phyloP scores from a whole-genome alignment of 2,329 filamentous ascomycete genomes.

The Arthrinium puccinioides region DNA sequence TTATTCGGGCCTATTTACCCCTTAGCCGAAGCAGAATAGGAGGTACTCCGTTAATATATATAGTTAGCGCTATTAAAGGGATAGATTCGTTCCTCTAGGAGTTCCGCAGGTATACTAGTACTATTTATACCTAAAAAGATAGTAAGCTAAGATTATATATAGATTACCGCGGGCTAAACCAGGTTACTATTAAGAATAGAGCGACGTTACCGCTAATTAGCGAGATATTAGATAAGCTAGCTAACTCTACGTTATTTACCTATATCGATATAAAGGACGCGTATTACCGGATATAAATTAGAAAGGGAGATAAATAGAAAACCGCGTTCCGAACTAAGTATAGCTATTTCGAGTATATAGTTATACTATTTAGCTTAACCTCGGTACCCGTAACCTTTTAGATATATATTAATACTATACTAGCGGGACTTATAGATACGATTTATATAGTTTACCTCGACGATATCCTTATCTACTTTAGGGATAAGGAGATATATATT shows the following conservation, averaged over 20 bases:
- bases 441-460: not conserved
- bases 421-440: not conserved
- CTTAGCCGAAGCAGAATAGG: not conserved
- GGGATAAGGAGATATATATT: not conserved
- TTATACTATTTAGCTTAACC: constrained; percentile 9
- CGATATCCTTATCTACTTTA: not conserved
- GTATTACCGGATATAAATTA: constrained; percentile 8
- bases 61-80: not conserved
- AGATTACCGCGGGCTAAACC: too few relatives aligned
- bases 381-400: not conserved
- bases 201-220: not conserved
- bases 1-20: not conserved
- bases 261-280: constrained; percentile 5
- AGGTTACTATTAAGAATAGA: not conserved
- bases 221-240: not conserved
- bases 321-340: too few relatives aligned
- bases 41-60: not conserved
- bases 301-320: too few relatives aligned
- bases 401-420: not conserved
- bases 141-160: constrained; percentile 4
- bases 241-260: constrained; percentile 6
- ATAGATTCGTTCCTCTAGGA: not conserved
- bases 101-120: not conserved
- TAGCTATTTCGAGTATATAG: constrained; percentile 10
- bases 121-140: constrained; percentile 9